These are phyloP conservation scores for Cryptosporidium parvum DNA, from an alignment of 169 alveolate species.

Conservation along the genomic window DNA sequence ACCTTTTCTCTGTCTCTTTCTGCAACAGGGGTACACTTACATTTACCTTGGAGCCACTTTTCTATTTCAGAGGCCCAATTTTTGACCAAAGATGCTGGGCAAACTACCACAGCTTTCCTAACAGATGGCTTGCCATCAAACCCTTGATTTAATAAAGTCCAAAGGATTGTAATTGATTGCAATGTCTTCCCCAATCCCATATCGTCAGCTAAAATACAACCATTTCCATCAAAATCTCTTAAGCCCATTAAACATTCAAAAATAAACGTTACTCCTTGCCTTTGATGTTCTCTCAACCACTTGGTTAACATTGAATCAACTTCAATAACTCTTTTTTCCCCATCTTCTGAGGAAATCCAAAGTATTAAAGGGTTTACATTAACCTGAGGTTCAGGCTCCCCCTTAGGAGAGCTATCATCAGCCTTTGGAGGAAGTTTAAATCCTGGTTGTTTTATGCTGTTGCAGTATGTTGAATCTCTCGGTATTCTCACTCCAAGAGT, in stretches of 20 bases:
- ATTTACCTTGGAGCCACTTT: constrained; percentile 92
- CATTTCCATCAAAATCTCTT: constrained; percentile 88
- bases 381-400: not conserved
- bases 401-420: constrained; percentile 24
- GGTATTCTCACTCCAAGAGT: constrained; percentile 69
- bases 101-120: constrained; percentile 89
- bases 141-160: constrained; percentile 90
- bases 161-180: constrained; percentile 89
- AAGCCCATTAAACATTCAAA: constrained; percentile 93
- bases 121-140: constrained; percentile 88
- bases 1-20: constrained; percentile 90
- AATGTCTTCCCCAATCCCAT: constrained; percentile 94
- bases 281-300: constrained; percentile 87
- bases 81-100: constrained; percentile 93
- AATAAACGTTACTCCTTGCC: constrained; percentile 91
- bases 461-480: constrained; percentile 42
- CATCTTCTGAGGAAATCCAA: constrained; percentile 57
- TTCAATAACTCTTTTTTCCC: constrained; percentile 46
- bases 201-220: constrained; percentile 93
- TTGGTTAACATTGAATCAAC: constrained; percentile 81
- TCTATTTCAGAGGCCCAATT: constrained; percentile 94
- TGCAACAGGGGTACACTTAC: constrained; percentile 89
- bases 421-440: constrained; percentile 47
- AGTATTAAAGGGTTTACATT: constrained; percentile 28
- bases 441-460: constrained; percentile 14